These are phyloP conservation scores for Fraxinus angustifolia DNA, from an alignment of 305 asterid genomes.

Conservation along the genomic window DNA sequence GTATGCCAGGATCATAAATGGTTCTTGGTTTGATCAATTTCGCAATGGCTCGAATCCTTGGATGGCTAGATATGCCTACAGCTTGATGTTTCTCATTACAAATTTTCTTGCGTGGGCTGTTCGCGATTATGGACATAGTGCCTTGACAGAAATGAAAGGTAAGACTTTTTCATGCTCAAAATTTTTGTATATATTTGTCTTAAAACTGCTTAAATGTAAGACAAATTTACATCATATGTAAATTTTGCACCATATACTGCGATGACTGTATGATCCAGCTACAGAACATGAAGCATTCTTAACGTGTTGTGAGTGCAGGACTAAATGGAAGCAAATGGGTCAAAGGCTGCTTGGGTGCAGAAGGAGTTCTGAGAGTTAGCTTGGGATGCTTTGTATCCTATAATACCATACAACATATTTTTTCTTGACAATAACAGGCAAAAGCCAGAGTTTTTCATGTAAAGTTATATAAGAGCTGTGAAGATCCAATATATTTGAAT, in stretches of 20 bases:
- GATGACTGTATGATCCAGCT: background rate
- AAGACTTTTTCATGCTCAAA: slow-evolving; percentile 5
- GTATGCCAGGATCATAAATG: slow-evolving; percentile 35
- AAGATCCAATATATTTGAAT: background rate
- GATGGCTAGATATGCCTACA: slow-evolving; percentile 57
- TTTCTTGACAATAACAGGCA: background rate
- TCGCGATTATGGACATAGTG: slow-evolving; percentile 45
- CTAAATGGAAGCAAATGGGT: slow-evolving; percentile 39
- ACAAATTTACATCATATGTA: background rate
- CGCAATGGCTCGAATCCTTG: slow-evolving; percentile 52
- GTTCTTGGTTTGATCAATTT: slow-evolving; percentile 51
- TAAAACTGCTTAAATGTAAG: background rate
- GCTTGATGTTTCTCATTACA: slow-evolving; percentile 38
- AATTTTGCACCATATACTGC: background rate
- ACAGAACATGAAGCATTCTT: background rate
- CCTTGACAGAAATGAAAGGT: slow-evolving; percentile 41
- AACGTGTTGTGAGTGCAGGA: slow-evolving; percentile 26
- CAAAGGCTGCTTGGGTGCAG: slow-evolving; percentile 37
- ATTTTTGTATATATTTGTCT: background rate
- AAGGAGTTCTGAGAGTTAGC: slow-evolving; percentile 50
- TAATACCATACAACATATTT: background rate
- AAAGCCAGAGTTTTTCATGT: background rate
- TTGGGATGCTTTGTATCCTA: slow-evolving; percentile 45
- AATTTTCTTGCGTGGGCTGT: slow-evolving; percentile 56
- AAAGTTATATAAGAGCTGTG: background rate